Percentiles rank a stretch among this genome's conserved stretches.
phyloP scores from a whole-genome alignment of 805 yeast genomes.

The Saccharomycopsis sp. region DNA sequence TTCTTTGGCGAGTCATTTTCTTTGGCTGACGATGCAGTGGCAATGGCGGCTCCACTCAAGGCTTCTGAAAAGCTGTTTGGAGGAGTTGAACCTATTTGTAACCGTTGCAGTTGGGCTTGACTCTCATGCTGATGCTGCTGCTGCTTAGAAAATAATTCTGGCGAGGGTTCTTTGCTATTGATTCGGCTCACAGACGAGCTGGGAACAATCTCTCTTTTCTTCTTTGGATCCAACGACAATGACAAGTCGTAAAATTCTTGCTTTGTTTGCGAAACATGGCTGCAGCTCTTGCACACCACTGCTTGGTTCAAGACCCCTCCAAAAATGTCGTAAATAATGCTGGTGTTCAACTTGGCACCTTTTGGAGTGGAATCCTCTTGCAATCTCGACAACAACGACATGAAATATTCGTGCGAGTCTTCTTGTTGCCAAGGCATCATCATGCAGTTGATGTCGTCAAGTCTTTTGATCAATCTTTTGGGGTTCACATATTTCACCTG shows the following conservation, averaged over 20 bases:
- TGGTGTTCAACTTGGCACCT: slow-evolving; percentile 73
- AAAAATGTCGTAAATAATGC: slow-evolving; percentile 84
- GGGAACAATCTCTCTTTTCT: slow-evolving; percentile 31
- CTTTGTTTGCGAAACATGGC: slow-evolving; percentile 73
- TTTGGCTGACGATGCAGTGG: not conserved
- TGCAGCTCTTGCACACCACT: slow-evolving; percentile 76
- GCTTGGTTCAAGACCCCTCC: slow-evolving; percentile 84
- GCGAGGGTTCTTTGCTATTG: slow-evolving; percentile 15
- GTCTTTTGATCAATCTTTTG: slow-evolving; percentile 54
- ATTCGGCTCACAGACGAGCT: slow-evolving; percentile 8
- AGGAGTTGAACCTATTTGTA: too few species aligned
- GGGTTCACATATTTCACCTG: slow-evolving; percentile 59
- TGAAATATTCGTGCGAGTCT: slow-evolving; percentile 94
- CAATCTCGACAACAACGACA: slow-evolving; percentile 78
- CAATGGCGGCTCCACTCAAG: too few species aligned
- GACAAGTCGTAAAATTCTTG: slow-evolving; percentile 94
- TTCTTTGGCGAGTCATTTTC: not conserved
- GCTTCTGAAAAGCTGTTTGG: too few species aligned
- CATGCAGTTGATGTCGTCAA: slow-evolving; percentile 86
- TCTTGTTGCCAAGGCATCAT: slow-evolving; percentile 98
- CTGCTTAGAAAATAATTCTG: too few species aligned
- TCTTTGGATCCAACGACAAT: slow-evolving; percentile 55
- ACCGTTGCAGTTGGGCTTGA: too few species aligned
- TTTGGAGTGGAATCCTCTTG: slow-evolving; percentile 92
- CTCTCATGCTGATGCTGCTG: too few species aligned